These are phyloP conservation scores for Phycomyces nitens DNA, from an alignment of 192 early-diverging fungal species.

Conservation along the genomic window DNA sequence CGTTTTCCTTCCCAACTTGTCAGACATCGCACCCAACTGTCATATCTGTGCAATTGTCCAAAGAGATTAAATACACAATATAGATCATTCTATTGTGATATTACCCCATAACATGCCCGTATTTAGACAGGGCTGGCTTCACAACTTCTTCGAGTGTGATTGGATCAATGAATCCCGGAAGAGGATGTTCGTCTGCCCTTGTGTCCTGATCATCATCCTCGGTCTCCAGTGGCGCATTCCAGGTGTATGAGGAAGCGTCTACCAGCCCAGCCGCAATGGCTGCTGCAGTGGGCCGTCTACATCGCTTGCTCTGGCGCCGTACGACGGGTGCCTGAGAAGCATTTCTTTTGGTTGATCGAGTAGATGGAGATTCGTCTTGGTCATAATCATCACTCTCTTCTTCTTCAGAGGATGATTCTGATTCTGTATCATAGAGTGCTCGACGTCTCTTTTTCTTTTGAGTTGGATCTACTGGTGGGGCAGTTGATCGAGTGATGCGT, in stretches of 20 bases:
- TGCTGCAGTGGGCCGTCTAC: slow-evolving; percentile 1
- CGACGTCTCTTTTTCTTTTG: slow-evolving; percentile 3
- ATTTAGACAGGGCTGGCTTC: slow-evolving; percentile 90
- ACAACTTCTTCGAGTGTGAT: slow-evolving; percentile 85
- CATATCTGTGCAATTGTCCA: slow-evolving; percentile 24
- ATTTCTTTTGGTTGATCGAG: slow-evolving; percentile 42
- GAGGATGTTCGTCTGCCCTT: slow-evolving; percentile 55
- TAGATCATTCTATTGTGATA: not conserved
- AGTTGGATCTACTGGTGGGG: not conserved
- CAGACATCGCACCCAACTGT: slow-evolving; percentile 81
- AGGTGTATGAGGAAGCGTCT: not conserved
- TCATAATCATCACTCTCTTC: slow-evolving; percentile 45
- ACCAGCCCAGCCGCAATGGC: not conserved
- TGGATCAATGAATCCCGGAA: slow-evolving; percentile 87
- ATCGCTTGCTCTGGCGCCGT: slow-evolving; percentile 5
- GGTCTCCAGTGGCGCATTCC: slow-evolving; percentile 17
- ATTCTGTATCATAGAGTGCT: not conserved
- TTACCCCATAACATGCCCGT: slow-evolving; percentile 85
- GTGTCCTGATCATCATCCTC: slow-evolving; percentile 43
- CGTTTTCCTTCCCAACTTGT: slow-evolving; percentile 65
- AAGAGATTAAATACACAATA: not conserved
- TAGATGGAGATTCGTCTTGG: slow-evolving; percentile 55
- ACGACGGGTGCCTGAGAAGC: not conserved
- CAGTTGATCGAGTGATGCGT: too few species aligned
- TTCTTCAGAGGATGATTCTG: not conserved